Evolutionary conservation across 345 rosid genomes (phyloP), one percentile per base, ranked within the genome.

Genomic region (Citropsis articulata): DNA sequence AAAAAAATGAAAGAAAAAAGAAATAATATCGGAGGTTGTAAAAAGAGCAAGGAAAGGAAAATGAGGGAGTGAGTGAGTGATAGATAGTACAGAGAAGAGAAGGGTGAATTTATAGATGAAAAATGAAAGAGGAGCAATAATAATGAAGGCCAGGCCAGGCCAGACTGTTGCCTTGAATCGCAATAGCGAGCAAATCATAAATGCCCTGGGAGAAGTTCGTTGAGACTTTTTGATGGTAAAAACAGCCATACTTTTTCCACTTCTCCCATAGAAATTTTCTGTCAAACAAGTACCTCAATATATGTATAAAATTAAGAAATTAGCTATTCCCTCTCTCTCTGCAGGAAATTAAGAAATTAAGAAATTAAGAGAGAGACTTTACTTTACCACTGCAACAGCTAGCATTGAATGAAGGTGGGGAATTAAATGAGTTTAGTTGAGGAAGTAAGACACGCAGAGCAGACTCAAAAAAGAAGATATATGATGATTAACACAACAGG

Each of bases 351-450:
- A 45, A 45, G 50, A 45, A 45, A 45, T 13, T 2, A 45, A 45
- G 50, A 45, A 45, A 45, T 45, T 45, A 71, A 76, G 25, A 72
- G 76, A 72, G 81, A 65, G 79, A 28, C 86, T 57, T 82, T 75
- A 88, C 88, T 2, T 45, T 45, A 45, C 50, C 50, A 13, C 50
- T 45, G 50, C 50, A 45, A 45, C 50, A 45, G 50, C 5, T 12
- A 0, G 50, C 50, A 45, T 45, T 45, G 50, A 45, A 45, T 45
- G 50, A 13, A 13, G 50, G 50, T 13, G 78, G 80, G 77, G 87
- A 86, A 88, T 75, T 92, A 71, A 94, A 90, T 91, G 92, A n/a
- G 86, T 86, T 91, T 88, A 78, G 98, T 89, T 94, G 97, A 90
- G 92, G 84, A 89, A 79, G 70, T 81, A 69, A 68, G 36, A 57